A percentile compares a stretch with the other conserved stretches of the same genome.
phyloP scores from a whole-genome alignment of 768 basidiomycete species.

The Agrocybe chaxingu region DNA sequence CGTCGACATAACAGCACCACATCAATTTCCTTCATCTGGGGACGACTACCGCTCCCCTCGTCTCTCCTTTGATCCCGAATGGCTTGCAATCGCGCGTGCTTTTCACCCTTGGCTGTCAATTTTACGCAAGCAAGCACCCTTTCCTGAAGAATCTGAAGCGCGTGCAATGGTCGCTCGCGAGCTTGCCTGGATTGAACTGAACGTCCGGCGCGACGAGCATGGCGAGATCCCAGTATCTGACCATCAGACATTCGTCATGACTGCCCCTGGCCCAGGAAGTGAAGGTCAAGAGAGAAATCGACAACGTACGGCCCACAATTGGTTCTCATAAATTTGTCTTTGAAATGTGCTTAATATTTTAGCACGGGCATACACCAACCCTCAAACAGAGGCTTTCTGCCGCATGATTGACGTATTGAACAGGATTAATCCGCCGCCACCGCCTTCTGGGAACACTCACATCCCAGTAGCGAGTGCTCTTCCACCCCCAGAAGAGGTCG shows the following conservation, averaged over 20 bases:
- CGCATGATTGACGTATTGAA: slow-evolving; percentile 76
- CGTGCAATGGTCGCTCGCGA: slow-evolving; percentile 56
- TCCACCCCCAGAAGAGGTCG: background rate
- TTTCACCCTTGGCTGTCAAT: slow-evolving; percentile 78
- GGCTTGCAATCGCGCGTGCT: slow-evolving; percentile 91
- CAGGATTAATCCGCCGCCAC: slow-evolving; percentile 39
- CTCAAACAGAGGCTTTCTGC: slow-evolving; percentile 88
- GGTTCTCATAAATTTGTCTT: slow-evolving; percentile 8
- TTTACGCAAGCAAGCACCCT: slow-evolving; percentile 40
- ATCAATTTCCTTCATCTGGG: background rate
- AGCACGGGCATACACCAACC: slow-evolving; percentile 82
- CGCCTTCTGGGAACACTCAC: background rate
- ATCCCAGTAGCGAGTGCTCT: too few species aligned
- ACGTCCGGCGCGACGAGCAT: slow-evolving; percentile 39
- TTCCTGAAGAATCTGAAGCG: slow-evolving; percentile 57
- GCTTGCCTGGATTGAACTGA: slow-evolving; percentile 62
- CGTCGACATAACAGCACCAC: slow-evolving; percentile 48
- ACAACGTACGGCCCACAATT: slow-evolving; percentile 32
- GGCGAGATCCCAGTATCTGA: slow-evolving; percentile 42
- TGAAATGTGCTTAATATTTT: slow-evolving; percentile 6
- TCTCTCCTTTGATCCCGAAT: slow-evolving; percentile 81
- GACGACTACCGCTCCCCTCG: slow-evolving; percentile 20
- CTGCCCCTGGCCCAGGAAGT: slow-evolving; percentile 52
- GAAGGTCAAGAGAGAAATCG: slow-evolving; percentile 28
- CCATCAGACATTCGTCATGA: slow-evolving; percentile 66